A percentile compares a stretch with the other conserved stretches of the same genome.
phyloP scores from a whole-genome alignment of 805 yeast genomes.

The Saturnispora saitoi region DNA sequence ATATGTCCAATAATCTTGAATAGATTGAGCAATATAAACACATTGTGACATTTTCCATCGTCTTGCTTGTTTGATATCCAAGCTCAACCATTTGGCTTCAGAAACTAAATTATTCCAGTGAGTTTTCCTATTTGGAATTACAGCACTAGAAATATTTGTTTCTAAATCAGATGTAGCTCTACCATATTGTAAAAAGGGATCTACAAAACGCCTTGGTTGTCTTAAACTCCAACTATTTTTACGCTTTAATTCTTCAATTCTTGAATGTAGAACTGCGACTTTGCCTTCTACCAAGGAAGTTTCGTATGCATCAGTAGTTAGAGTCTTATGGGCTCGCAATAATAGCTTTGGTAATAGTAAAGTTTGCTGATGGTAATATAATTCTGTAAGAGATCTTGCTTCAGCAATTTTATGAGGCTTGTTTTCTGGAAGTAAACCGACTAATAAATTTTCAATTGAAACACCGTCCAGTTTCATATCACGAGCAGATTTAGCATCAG shows the following conservation, averaged over 20 bases:
- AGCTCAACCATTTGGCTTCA: constrained; percentile 80
- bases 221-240: constrained; percentile 85
- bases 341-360: constrained; percentile 73
- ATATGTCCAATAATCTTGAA: constrained; percentile 67
- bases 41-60: constrained; percentile 67
- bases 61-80: constrained; percentile 62
- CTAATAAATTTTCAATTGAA: constrained; percentile 37
- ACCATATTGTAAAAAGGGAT: constrained; percentile 44
- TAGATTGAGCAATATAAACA: constrained; percentile 58
- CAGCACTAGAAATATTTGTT: constrained; percentile 21
- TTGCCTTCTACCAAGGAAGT: constrained; percentile 83
- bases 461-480: constrained; percentile 30
- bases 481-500: constrained; percentile 23
- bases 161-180: constrained; percentile 10
- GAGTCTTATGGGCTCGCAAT: constrained; percentile 77
- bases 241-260: constrained; percentile 86
- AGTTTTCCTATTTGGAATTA: constrained; percentile 23
- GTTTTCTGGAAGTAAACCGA: constrained; percentile 40
- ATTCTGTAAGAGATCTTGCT: constrained; percentile 68
- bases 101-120: constrained; percentile 69
- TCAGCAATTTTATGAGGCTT: constrained; percentile 48
- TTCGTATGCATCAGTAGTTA: constrained; percentile 79
- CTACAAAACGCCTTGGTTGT: constrained; percentile 65
- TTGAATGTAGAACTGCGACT: constrained; percentile 76
- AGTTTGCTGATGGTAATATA: constrained; percentile 81